These are phyloP conservation scores for Rhodomyrtus tomentosa DNA, from an alignment of 345 rosid species.

Conservation along the genomic window DNA sequence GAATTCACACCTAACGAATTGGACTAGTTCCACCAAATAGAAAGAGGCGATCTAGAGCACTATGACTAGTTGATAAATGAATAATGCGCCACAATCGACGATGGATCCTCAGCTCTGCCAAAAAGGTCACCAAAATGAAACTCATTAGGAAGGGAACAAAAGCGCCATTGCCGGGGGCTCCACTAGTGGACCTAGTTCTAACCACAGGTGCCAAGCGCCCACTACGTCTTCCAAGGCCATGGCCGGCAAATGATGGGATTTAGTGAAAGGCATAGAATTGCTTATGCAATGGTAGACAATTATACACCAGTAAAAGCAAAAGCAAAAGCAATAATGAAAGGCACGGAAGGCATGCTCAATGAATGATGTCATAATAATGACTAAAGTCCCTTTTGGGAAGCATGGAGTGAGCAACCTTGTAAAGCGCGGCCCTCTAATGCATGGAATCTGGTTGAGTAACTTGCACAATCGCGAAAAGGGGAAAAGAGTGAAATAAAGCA, in stretches of 20 bases:
- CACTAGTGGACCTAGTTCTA: background rate
- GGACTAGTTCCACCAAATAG: background rate
- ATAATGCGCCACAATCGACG: background rate
- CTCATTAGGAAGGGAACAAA: background rate
- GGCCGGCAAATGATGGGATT: slow-evolving; percentile 10
- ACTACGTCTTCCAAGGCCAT: background rate
- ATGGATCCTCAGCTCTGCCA: background rate
- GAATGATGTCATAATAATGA: slow-evolving; percentile 24
- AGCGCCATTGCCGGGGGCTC: background rate
- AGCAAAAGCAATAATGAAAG: slow-evolving; percentile 25
- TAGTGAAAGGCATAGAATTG: slow-evolving; percentile 8
- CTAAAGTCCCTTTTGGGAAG: slow-evolving; percentile 18
- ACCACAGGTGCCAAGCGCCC: slow-evolving; percentile 5
- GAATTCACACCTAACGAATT: background rate
- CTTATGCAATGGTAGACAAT: slow-evolving; percentile 18
- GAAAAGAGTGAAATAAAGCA: background rate
- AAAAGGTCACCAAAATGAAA: background rate
- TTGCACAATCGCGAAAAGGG: background rate
- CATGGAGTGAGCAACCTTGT: background rate
- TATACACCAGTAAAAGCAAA: slow-evolving; percentile 12
- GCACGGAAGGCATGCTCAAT: slow-evolving; percentile 37
- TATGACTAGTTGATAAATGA: background rate
- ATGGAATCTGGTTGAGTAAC: slow-evolving; percentile 5
- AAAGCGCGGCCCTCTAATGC: background rate
- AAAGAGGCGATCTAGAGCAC: background rate